Evolutionary conservation across 768 basidiomycete species (phyloP).

Genomic region (Fistulinella prunicolor): DNA sequence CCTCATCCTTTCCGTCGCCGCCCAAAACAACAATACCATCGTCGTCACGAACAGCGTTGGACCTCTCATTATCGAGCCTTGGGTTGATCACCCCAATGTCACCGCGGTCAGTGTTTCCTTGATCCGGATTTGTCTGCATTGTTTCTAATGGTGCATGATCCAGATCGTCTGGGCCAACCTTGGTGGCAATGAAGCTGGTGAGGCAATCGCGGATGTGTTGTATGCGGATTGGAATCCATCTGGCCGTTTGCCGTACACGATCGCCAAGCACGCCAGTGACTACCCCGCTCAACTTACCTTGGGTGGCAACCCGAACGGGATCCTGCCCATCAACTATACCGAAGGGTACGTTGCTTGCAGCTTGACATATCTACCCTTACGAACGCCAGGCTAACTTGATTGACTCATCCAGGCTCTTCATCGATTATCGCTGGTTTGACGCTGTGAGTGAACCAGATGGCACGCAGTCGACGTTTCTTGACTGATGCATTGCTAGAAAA

Average conservation of each 20-base stretch:
- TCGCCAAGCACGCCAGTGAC: constrained; percentile 56
- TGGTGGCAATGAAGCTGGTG: constrained; percentile 76
- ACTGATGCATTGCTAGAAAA: constrained; percentile 37
- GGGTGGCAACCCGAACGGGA: constrained; percentile 26
- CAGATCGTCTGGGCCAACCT: constrained; percentile 49
- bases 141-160: constrained; percentile 17
- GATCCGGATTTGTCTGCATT: constrained; percentile 14
- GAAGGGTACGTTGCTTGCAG: constrained; percentile 41
- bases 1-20: constrained; percentile 55
- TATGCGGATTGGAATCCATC: constrained; percentile 77
- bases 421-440: constrained; percentile 75
- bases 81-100: constrained; percentile 75
- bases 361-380: too few relatives aligned
- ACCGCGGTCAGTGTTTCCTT: constrained; percentile 51
- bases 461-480: neutral
- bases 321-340: constrained; percentile 55
- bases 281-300: constrained; percentile 43
- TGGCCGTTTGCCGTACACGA: constrained; percentile 69
- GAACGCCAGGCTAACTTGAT: neutral
- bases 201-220: constrained; percentile 71
- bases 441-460: constrained; percentile 41
- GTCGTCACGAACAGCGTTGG: constrained; percentile 82
- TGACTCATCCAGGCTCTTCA: constrained; percentile 41
- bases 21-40: constrained; percentile 70
- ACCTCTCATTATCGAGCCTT: constrained; percentile 61